phyloP scores from a whole-genome alignment of 1,284 basidiomycete species.

The Apiotrichum domesticum region DNA sequence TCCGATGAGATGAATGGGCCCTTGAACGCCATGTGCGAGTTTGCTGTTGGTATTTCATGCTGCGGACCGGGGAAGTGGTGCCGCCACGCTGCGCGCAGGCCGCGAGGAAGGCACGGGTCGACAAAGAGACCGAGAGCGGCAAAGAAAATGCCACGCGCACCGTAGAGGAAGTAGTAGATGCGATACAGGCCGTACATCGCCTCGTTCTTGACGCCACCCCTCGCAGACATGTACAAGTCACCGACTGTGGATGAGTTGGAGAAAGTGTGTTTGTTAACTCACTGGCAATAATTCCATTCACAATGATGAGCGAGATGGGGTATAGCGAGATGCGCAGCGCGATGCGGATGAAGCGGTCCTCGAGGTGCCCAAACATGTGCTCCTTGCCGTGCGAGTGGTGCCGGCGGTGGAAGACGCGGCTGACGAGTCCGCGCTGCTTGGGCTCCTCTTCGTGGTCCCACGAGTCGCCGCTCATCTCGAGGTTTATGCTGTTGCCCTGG shows the following conservation, averaged over 20 bases:
- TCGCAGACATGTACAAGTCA: constrained; percentile 16
- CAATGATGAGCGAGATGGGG: constrained; percentile 23
- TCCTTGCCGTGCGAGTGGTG: constrained; percentile 4
- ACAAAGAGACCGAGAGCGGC: constrained; percentile 12
- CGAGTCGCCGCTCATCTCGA: constrained; percentile 14
- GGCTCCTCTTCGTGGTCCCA: constrained; percentile 17
- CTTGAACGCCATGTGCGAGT: background rate
- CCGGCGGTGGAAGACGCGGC: background rate
- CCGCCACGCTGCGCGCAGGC: constrained; percentile 6
- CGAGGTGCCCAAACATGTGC: constrained; percentile 11
- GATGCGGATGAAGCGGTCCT: constrained; percentile 20
- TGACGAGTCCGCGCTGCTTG: background rate
- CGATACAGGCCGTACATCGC: constrained; percentile 15
- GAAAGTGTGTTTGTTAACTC: background rate
- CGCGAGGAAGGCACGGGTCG: constrained; percentile 14
- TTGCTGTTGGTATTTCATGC: background rate
- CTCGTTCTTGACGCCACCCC: constrained; percentile 6
- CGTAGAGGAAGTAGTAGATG: constrained; percentile 21
- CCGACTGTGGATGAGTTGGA: constrained; percentile 3
- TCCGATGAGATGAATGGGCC: background rate
- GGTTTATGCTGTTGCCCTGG: constrained; percentile 18
- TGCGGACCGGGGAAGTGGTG: background rate
- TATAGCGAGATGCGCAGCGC: constrained; percentile 26
- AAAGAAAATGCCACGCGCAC: constrained; percentile 15
- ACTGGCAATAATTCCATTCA: constrained; percentile 25